phyloP scores from a whole-genome alignment of 345 rosid species.

The Eucalyptus paniculata region DNA sequence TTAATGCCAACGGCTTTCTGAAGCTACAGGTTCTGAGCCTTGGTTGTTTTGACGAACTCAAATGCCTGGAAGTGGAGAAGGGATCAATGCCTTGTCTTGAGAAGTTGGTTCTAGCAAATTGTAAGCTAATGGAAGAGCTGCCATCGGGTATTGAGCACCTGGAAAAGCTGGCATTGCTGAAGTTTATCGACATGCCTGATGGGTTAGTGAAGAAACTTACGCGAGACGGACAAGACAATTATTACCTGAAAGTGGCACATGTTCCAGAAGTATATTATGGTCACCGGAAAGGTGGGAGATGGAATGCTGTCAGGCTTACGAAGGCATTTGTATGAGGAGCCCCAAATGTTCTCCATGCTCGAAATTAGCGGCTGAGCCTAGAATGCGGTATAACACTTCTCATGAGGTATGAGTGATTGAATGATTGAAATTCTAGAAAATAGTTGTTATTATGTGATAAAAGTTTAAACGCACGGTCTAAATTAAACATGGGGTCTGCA shows the following conservation, averaged over 20 bases:
- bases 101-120: slow-evolving; percentile 3
- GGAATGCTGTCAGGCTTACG: background rate
- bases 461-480: background rate
- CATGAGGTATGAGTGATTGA: background rate
- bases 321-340: background rate
- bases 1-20: slow-evolving; percentile 4
- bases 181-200: slow-evolving; percentile 13
- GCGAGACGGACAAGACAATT: background rate
- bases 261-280: slow-evolving; percentile 14
- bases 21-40: slow-evolving; percentile 9
- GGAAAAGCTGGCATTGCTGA: slow-evolving; percentile 1
- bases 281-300: slow-evolving; percentile 4
- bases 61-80: background rate
- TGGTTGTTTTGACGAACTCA: slow-evolving; percentile 7
- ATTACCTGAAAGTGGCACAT: background rate
- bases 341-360: background rate
- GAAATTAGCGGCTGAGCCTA: background rate
- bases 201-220: slow-evolving; percentile 4
- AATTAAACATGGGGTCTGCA: background rate
- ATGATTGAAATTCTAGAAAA: background rate
- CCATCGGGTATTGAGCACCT: slow-evolving; percentile 13
- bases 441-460: background rate
- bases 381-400: background rate
- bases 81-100: slow-evolving; percentile 16
- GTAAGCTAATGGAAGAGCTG: background rate